These are phyloP conservation scores for Candolleomyces eurysporus DNA, from an alignment of 768 basidiomycete species.

Conservation along the genomic window DNA sequence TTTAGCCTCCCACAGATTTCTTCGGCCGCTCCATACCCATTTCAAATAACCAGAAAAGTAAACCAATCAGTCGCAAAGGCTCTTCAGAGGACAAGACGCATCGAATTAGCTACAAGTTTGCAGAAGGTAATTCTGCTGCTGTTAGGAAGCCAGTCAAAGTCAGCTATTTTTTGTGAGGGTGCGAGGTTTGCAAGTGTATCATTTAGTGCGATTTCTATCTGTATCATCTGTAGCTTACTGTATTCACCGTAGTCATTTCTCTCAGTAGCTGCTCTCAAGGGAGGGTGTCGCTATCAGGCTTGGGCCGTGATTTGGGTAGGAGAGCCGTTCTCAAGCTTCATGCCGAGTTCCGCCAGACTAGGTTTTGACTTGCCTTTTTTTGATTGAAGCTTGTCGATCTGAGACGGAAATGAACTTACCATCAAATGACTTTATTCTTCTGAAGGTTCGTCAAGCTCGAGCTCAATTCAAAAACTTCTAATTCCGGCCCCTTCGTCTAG, in stretches of 20 bases:
- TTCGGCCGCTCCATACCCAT: constrained; percentile 81
- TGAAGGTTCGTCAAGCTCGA: too few relatives aligned
- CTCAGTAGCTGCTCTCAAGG: neutral
- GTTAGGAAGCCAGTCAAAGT: constrained; percentile 89
- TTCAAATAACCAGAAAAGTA: constrained; percentile 21
- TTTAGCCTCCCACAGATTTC: constrained; percentile 87
- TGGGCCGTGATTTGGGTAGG: too few relatives aligned
- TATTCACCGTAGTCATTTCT: neutral
- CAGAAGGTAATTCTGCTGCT: constrained; percentile 92
- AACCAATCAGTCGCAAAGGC: constrained; percentile 24
- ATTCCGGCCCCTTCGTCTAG: too few relatives aligned
- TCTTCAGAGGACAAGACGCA: constrained; percentile 44
- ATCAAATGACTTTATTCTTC: too few relatives aligned
- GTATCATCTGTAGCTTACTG: neutral
- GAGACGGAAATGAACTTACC: too few relatives aligned
- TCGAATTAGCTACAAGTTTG: constrained; percentile 72
- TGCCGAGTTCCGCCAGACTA: too few relatives aligned
- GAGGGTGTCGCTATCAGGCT: too few relatives aligned
- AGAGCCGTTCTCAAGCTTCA: too few relatives aligned
- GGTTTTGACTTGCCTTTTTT: too few relatives aligned
- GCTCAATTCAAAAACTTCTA: too few relatives aligned
- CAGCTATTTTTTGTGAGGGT: constrained; percentile 58
- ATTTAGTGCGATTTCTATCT: neutral
- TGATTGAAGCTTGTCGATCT: too few relatives aligned
- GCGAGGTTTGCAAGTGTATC: constrained; percentile 1